Evolutionary conservation across 805 yeast species (phyloP).

Genomic region (Ogataea neopini): DNA sequence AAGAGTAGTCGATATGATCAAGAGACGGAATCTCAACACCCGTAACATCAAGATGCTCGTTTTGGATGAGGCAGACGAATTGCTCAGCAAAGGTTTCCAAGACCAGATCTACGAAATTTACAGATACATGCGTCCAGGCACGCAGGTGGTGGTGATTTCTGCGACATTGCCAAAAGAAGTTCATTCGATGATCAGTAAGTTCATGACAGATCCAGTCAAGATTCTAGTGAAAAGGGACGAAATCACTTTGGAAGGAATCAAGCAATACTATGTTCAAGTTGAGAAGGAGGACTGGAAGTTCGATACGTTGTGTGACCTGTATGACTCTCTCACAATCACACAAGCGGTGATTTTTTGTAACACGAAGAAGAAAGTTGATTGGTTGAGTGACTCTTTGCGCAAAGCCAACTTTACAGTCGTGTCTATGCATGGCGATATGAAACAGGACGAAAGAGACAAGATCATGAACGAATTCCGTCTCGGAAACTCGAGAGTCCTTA

Average conservation of each 20-base stretch:
- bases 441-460: conserved; percentile 89
- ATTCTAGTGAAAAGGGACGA: conserved; percentile 95
- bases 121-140: conserved; percentile 79
- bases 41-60: conserved; percentile 89
- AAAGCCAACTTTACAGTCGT: conserved; percentile 87
- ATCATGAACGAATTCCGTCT: conserved; percentile 96
- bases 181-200: conserved; percentile 84
- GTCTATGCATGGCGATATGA: conserved; percentile 95
- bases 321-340: conserved; percentile 92
- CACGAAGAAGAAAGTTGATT: conserved; percentile 92
- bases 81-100: conserved; percentile 90
- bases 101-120: conserved; percentile 95
- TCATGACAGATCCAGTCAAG: conserved; percentile 93
- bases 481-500: conserved; percentile 90
- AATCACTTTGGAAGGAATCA: conserved; percentile 92
- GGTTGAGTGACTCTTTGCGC: conserved; percentile 71
- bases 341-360: conserved; percentile 98
- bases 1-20: conserved; percentile 94
- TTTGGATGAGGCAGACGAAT: conserved; percentile 98
- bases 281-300: conserved; percentile 94
- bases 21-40: conserved; percentile 80
- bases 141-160: conserved; percentile 92
- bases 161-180: conserved; percentile 96
- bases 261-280: conserved; percentile 87
- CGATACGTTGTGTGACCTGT: conserved; percentile 90